These are phyloP conservation scores for Linnemannia elongata DNA, from an alignment of 192 early-diverging fungal species.

Conservation along the genomic window DNA sequence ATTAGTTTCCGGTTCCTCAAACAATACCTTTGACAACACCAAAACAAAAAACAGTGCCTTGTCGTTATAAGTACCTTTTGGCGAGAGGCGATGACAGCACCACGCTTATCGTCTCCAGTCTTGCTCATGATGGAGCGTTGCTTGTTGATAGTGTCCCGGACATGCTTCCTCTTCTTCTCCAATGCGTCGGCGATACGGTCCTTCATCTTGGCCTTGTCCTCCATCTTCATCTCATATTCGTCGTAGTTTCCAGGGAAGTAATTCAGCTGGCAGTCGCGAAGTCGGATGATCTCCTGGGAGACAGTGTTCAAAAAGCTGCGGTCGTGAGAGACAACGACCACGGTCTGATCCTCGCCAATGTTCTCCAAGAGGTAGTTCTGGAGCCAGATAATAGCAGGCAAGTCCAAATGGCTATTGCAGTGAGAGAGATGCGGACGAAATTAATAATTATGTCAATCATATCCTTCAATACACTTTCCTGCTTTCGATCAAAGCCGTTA, in stretches of 20 bases:
- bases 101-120: constrained; percentile 87
- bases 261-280: constrained; percentile 76
- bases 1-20: background rate
- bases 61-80: constrained; percentile 68
- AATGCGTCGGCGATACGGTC: constrained; percentile 71
- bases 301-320: constrained; percentile 88
- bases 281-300: constrained; percentile 80
- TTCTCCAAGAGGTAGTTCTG: constrained; percentile 79
- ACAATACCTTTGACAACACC: no score
- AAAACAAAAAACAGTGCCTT: background rate
- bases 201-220: constrained; percentile 79
- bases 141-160: constrained; percentile 85
- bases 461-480: background rate
- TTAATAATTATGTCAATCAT: background rate
- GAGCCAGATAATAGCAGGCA: constrained; percentile 94
- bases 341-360: constrained; percentile 70
- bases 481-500: background rate
- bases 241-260: constrained; percentile 92
- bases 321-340: constrained; percentile 93
- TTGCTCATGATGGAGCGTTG: constrained; percentile 78
- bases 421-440: background rate
- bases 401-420: constrained; percentile 77
- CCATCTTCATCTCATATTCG: constrained; percentile 81
- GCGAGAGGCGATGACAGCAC: constrained; percentile 79
- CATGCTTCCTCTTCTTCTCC: constrained; percentile 80